These are phyloP conservation scores for Yamadazyma friedrichii DNA, from an alignment of 1,139 yeast genomes.

Conservation along the genomic window DNA sequence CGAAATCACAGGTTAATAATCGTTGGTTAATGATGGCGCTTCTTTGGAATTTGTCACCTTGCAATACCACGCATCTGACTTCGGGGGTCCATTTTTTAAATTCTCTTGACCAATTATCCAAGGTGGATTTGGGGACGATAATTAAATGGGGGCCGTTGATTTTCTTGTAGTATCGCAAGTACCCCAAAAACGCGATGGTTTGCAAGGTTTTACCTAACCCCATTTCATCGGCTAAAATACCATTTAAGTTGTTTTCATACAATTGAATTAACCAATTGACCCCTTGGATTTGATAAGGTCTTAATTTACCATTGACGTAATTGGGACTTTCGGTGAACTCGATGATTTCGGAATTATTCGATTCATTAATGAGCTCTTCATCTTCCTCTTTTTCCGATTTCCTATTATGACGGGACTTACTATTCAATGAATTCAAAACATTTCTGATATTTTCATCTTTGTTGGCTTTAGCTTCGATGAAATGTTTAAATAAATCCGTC, in stretches of 20 bases:
- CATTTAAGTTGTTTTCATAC: conserved; percentile 81
- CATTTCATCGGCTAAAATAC: conserved; percentile 97
- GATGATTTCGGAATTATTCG: conserved; percentile 38
- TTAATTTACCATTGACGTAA: conserved; percentile 58
- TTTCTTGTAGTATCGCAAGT: conserved; percentile 57
- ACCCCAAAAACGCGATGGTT: conserved; percentile 81
- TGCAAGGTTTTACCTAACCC: conserved; percentile 96
- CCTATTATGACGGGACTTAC: conserved; percentile 24
- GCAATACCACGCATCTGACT: conserved; percentile 62
- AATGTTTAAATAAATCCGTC: conserved; percentile 67
- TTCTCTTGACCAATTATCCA: conserved; percentile 80
- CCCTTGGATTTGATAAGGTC: conserved; percentile 92
- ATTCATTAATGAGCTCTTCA: conserved; percentile 59
- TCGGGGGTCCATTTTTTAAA: conserved; percentile 80
- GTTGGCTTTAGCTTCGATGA: conserved; percentile 63
- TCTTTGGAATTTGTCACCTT: conserved; percentile 73
- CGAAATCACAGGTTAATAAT: conserved; percentile 63
- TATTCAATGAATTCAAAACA: conserved; percentile 41
- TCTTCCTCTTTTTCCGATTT: conserved; percentile 72
- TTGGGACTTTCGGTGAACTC: conserved; percentile 68
- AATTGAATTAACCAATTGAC: conserved; percentile 86
- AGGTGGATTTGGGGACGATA: conserved; percentile 75
- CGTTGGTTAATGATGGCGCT: conserved; percentile 48
- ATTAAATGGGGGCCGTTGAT: conserved; percentile 73
- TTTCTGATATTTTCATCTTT: conserved; percentile 58